Evolutionary conservation across 1,139 yeast species (phyloP).

Genomic region (Sugiyamaella sp.): DNA sequence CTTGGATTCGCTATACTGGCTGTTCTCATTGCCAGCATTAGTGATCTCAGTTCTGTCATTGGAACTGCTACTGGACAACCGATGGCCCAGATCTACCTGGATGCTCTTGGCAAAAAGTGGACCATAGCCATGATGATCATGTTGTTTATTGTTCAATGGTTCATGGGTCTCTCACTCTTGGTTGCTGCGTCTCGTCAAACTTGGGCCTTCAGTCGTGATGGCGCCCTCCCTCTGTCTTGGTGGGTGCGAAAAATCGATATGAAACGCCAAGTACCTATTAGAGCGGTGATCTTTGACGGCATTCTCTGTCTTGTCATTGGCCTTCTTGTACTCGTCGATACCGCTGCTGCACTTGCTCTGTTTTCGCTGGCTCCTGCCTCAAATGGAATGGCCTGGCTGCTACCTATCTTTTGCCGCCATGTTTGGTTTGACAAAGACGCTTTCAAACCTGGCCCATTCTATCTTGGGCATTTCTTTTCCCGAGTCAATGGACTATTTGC

Average conservation of each 20-base stretch:
- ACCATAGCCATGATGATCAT: conserved; percentile 46
- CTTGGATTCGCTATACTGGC: conserved; percentile 63
- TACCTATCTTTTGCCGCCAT: conserved; percentile 55
- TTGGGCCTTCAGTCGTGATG: conserved; percentile 87
- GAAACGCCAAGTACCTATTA: conserved; percentile 56
- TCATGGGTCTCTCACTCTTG: conserved; percentile 67
- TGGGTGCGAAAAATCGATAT: conserved; percentile 47
- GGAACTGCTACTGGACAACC: conserved; percentile 39
- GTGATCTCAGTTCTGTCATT: conserved; percentile 50
- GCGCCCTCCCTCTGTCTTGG: conserved; percentile 70
- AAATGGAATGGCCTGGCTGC: conserved; percentile 61
- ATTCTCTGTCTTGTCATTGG: conserved; percentile 54
- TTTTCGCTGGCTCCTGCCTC: conserved; percentile 63
- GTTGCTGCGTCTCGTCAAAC: conserved; percentile 88
- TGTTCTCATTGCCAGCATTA: conserved; percentile 59
- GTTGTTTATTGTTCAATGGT: conserved; percentile 42
- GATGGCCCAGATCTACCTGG: conserved; percentile 64
- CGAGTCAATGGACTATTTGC: conserved; percentile 39
- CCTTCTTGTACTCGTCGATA: conserved; percentile 58
- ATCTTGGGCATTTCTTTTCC: conserved; percentile 55
- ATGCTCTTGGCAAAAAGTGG: conserved; percentile 71
- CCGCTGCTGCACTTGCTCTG: conserved; percentile 63
- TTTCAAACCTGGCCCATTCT: conserved; percentile 67
- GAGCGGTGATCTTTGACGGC: conserved; percentile 61
- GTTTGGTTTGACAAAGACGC: conserved; percentile 47